These are phyloP conservation scores for Leptographium flavum DNA, from an alignment of 2,329 filamentous ascomycete species.

Conservation along the genomic window DNA sequence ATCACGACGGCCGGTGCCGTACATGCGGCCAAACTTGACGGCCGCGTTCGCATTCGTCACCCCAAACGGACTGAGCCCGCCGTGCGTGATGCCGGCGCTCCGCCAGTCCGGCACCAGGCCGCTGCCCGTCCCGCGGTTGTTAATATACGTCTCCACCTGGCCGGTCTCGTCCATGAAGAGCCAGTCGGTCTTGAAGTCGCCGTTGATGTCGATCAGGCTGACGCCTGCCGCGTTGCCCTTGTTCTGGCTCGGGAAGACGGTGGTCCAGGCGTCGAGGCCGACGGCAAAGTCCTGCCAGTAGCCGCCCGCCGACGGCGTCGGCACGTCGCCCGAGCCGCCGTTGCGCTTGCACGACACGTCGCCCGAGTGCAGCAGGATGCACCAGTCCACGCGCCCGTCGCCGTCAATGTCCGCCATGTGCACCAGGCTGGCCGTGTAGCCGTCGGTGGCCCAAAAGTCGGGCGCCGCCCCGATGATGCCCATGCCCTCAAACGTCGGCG, in stretches of 20 bases:
- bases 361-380: neutral
- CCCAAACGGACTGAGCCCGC: neutral
- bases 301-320: no score
- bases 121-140: neutral
- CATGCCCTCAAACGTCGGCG: neutral
- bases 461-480: neutral
- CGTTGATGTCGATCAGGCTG: neutral
- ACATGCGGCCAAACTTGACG: slow-evolving; percentile 15
- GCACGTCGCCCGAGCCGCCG: slow-evolving; percentile 15
- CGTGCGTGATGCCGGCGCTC: neutral
- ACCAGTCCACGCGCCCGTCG: slow-evolving; percentile 11
- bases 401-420: slow-evolving; percentile 9
- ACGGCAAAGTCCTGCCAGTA: slow-evolving; percentile 1
- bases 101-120: neutral
- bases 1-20: slow-evolving; percentile 5
- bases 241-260: no score
- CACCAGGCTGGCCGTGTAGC: neutral
- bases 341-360: slow-evolving; percentile 18
- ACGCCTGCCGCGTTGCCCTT: neutral
- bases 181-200: neutral
- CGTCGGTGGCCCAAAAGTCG: neutral
- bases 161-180: neutral
- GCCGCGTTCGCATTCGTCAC: slow-evolving; percentile 1
- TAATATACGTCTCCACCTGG: neutral
- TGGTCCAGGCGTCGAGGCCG: no score